These are phyloP conservation scores for Penicillium rolfsii DNA, from an alignment of 2,329 filamentous ascomycete species.

Conservation along the genomic window DNA sequence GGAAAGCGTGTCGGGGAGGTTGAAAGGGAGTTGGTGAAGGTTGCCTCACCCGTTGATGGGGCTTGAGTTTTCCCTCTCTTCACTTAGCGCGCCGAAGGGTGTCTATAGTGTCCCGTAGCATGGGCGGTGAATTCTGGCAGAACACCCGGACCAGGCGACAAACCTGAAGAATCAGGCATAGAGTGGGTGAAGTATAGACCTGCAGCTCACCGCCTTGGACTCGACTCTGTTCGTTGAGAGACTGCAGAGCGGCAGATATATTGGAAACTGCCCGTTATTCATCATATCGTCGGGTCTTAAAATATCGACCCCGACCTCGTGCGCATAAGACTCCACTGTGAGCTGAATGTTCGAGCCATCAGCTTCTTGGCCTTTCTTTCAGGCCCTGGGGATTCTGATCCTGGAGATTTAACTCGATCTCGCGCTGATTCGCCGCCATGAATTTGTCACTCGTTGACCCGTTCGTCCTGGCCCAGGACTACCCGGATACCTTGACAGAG, in stretches of 20 bases:
- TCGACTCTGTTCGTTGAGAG: conserved; percentile 7
- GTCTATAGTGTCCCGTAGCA: conserved; percentile 26
- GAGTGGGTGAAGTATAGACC: conserved; percentile 4
- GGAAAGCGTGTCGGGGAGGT: conserved; percentile 42
- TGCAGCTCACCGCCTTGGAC: conserved; percentile 17
- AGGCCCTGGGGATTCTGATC: conserved; percentile 28
- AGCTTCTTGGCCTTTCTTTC: conserved; percentile 29
- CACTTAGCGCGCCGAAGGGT: conserved; percentile 30
- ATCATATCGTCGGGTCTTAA: not conserved
- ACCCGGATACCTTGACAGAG: conserved; percentile 85
- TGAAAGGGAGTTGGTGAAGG: conserved; percentile 48
- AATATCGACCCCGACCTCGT: not conserved
- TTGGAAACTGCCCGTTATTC: not conserved
- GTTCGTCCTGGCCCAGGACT: conserved; percentile 75
- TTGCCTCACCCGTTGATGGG: conserved; percentile 46
- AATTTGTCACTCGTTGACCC: conserved; percentile 74
- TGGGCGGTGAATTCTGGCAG: conserved; percentile 10
- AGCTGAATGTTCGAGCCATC: conserved; percentile 33
- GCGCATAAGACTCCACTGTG: not conserved
- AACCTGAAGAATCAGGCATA: conserved; percentile 10
- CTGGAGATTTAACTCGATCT: conserved; percentile 1
- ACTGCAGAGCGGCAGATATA: conserved; percentile 4
- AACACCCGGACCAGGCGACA: not conserved
- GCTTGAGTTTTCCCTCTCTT: conserved; percentile 43
- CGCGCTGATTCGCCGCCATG: conserved; percentile 51